A percentile compares a stretch with the other conserved stretches of the same genome.
Conservation (phyloP, 345 rosid genomes). For the Punica granatum region DNA sequence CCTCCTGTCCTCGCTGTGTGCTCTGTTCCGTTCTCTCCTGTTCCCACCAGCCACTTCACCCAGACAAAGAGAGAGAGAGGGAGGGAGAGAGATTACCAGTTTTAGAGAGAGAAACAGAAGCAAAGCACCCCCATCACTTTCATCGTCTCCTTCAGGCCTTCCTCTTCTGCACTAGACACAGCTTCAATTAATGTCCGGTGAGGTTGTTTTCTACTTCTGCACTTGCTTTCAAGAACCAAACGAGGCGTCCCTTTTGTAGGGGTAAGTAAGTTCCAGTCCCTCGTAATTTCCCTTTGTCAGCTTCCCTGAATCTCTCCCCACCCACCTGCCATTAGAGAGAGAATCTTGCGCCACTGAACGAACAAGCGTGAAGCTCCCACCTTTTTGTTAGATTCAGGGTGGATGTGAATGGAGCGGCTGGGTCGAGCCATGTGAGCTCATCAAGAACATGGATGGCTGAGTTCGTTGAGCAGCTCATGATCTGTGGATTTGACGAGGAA, state of each 20-base stretch:
- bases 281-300: not conserved
- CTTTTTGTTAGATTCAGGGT: not conserved
- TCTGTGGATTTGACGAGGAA: constrained; percentile 27
- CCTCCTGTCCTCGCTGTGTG: constrained; percentile 20
- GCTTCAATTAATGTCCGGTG: constrained; percentile 4
- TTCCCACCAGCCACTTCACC: not conserved
- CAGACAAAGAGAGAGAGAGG: not conserved
- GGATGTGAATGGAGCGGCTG: too few relatives aligned
- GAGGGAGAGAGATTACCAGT: not conserved
- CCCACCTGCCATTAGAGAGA: not conserved
- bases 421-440: too few relatives aligned
- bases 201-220: not conserved
- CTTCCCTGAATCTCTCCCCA: not conserved
- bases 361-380: not conserved
- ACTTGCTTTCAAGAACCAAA: not conserved
- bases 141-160: not conserved
- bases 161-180: not conserved
- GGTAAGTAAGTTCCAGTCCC: not conserved
- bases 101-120: not conserved
- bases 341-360: not conserved
- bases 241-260: not conserved
- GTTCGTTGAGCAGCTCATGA: not conserved
- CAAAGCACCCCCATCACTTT: not conserved
- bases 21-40: not conserved
- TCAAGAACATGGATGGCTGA: not conserved